Base-by-base conservation (phyloP, 148 eudicot species). In the Rhododendron mucronatum region DNA sequence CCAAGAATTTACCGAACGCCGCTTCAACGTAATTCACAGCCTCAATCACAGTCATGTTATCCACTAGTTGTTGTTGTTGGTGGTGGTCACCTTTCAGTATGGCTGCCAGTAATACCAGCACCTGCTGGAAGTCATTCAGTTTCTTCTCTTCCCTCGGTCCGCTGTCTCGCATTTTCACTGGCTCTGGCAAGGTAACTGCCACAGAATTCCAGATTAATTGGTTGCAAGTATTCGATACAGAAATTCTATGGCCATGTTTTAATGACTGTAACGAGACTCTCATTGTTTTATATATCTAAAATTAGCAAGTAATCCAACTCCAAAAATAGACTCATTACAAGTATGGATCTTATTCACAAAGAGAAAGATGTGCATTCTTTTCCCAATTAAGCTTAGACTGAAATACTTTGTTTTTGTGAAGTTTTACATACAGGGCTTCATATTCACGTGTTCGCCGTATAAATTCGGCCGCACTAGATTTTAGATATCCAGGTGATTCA, bases 21-120 rank as follows among this genome's bases (percentile, higher is more conserved):
- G 85, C 84, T 6, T 88, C 84, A 3, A 92, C 90, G 85, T 96
- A 96, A 48, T 91, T 89, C 12, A 65, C 95, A 3, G 91, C 99
- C 28, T 89, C 89, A 39, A 85, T 84, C 37, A 96, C 95, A 9
- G 90, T 91, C 98, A 95, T 93, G 65, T 88, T 88, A 44, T 91
- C 93, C 1, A 91, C 92, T 30, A 93, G 88, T 35, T 88, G 87
- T 61, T 90, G 28, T 13, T 95, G 95, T 80, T 91, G 5, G 88
- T 63, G 86, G 79, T 90, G 88, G 83, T 96, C 98, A 57, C 99
- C 98, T 9, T 90, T 91, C 83, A 96, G 86, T 84, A 93, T 87
- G 13, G 99, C 98, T 14, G 93, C 90, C 95, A 95, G 81, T 86
- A 94, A 93, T 50, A 95, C 98, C 84, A 96, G 44, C 84, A 92